Evolutionary conservation across 495 filamentous ascomycete species (phyloP).

Genomic region (Penicillium manginii): DNA sequence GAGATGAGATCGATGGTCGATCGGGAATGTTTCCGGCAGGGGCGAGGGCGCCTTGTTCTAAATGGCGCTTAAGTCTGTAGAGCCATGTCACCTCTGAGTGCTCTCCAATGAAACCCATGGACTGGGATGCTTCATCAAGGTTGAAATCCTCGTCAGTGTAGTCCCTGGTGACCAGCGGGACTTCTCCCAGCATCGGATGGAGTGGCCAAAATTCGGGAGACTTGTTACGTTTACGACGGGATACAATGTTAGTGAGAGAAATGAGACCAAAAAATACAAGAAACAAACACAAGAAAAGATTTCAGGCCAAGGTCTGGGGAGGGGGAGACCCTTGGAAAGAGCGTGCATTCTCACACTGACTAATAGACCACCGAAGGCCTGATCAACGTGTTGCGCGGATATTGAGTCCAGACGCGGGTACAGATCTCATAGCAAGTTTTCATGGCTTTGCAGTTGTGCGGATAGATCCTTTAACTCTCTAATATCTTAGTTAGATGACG

Average conservation of each 20-base stretch:
- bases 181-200: constrained; percentile 32
- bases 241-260: background rate
- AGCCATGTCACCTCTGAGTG: constrained; percentile 67
- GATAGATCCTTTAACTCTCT: constrained; percentile 48
- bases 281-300: background rate
- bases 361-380: constrained; percentile 29
- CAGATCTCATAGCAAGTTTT: constrained; percentile 43
- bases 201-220: background rate
- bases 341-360: constrained; percentile 19
- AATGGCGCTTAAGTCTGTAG: constrained; percentile 47
- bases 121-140: constrained; percentile 51
- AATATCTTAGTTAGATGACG: constrained; percentile 23
- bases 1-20: constrained; percentile 38
- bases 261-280: background rate
- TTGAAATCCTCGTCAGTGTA: constrained; percentile 62
- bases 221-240: constrained; percentile 6
- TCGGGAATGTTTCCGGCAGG: constrained; percentile 22
- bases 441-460: constrained; percentile 36
- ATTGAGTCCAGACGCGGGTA: constrained; percentile 37
- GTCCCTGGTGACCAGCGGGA: constrained; percentile 55
- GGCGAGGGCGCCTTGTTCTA: constrained; percentile 28
- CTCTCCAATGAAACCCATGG: constrained; percentile 64
- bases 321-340: background rate
- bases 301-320: too few species aligned
- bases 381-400: constrained; percentile 40